phyloP scores from a whole-genome alignment of 306 rosid species.

The Ormosia emarginata region DNA sequence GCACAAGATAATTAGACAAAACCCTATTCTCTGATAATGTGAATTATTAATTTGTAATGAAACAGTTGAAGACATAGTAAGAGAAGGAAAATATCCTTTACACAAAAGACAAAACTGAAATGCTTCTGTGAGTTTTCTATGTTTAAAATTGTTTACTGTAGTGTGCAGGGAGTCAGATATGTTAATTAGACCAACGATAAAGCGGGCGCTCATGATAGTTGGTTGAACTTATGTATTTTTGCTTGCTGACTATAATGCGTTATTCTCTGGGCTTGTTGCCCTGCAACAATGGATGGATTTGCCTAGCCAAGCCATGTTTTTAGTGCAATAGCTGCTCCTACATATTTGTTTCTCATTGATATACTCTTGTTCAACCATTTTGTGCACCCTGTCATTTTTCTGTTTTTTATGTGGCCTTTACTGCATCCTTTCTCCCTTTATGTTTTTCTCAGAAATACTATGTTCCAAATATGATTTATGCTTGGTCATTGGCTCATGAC shows the following conservation, averaged over 20 bases:
- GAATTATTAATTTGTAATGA: not conserved
- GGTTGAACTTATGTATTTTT: not conserved
- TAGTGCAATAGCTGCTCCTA: not conserved
- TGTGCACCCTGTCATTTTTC: not conserved
- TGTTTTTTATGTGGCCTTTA: not conserved
- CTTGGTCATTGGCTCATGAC: not conserved
- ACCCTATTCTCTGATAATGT: not conserved
- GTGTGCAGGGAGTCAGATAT: not conserved
- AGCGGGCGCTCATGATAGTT: not conserved
- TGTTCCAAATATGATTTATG: conserved; percentile 13
- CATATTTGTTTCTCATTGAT: not conserved
- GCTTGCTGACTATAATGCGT: not conserved
- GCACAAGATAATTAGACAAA: too few species aligned
- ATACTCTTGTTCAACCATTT: not conserved
- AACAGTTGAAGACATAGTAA: not conserved
- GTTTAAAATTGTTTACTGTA: not conserved
- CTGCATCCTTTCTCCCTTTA: not conserved
- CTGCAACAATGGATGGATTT: not conserved
- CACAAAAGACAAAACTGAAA: not conserved
- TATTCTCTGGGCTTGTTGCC: not conserved
- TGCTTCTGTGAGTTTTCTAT: not conserved
- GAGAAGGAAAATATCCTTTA: not conserved
- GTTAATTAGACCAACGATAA: not conserved
- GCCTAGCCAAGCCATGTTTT: not conserved
- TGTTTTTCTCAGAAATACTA: not conserved